A percentile compares a stretch with the other conserved stretches of the same genome.
These are phyloP conservation scores for Candida easanensis DNA, from an alignment of 805 yeast species.

Conservation along the genomic window DNA sequence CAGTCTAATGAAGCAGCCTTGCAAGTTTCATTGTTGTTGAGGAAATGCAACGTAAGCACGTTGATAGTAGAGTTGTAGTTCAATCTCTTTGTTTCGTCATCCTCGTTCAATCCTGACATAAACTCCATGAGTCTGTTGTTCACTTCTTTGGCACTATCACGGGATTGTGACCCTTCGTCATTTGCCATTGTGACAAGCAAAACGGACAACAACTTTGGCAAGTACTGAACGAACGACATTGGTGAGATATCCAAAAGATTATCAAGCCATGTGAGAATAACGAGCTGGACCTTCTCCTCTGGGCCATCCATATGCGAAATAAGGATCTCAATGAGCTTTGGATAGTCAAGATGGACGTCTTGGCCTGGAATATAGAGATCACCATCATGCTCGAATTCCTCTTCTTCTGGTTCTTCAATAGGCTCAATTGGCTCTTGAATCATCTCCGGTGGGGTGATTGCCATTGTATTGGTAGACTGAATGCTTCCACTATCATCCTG, in stretches of 20 bases:
- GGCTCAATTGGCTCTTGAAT: slow-evolving; percentile 28
- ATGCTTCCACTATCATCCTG: background rate
- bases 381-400: slow-evolving; percentile 37
- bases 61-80: slow-evolving; percentile 64
- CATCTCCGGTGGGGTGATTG: slow-evolving; percentile 10
- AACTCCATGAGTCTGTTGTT: slow-evolving; percentile 55
- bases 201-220: slow-evolving; percentile 72
- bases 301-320: slow-evolving; percentile 71
- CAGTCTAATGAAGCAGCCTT: slow-evolving; percentile 85
- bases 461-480: background rate
- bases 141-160: slow-evolving; percentile 53
- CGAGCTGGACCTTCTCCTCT: slow-evolving; percentile 73
- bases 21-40: slow-evolving; percentile 75
- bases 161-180: slow-evolving; percentile 40
- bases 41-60: slow-evolving; percentile 67
- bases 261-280: slow-evolving; percentile 80
- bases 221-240: slow-evolving; percentile 63
- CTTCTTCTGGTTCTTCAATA: slow-evolving; percentile 24
- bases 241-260: slow-evolving; percentile 74
- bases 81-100: slow-evolving; percentile 30
- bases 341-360: slow-evolving; percentile 76
- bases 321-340: slow-evolving; percentile 75
- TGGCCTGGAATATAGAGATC: slow-evolving; percentile 71
- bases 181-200: slow-evolving; percentile 60
- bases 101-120: slow-evolving; percentile 29